Base-by-base conservation (phyloP, 768 basidiomycete genomes). In the Phanerodontia chrysosporium region DNA sequence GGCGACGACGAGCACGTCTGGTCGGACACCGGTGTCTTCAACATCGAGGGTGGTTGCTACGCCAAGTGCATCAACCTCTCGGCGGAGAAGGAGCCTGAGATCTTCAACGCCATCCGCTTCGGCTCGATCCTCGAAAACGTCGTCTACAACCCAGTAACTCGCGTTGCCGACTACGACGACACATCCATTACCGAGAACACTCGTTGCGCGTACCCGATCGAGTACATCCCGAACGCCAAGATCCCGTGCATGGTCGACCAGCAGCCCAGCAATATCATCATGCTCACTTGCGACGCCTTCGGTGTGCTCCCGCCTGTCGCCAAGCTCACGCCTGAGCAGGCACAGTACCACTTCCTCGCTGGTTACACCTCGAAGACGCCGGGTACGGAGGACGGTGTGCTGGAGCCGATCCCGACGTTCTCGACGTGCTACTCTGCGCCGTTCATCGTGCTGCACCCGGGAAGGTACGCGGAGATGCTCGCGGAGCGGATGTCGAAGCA, bases 1-100 rank as follows among this genome's bases (percentile, higher is more conserved):
- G 97, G 97, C 66, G 97, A 99, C 72, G 97, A 99, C 72, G 97
- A 98, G 76, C 97, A 99, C 72, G 97, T 99, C 69, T 99, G 97
- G 97, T 94, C 93, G 16, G 97, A 99, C 75, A 88, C 81, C 18
- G 97, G 97, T 69, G 96, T 99, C 61, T 99, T 99, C 86, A 98
- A 98, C 82, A 99, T 99, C 69, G 97, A 99, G 70, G 97, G 97
- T 63, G 97, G 97, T 51, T 99, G 97, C 76, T 99, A 98, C 72
- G 97, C 97, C 74, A 98, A 99, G 78, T 89, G 86, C 74, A 90
- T 98, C 79, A 97, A 97, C 80, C 86, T 99, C 60, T 94, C 94
- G 44, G 85, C 86, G 24, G 92, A 97, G 76, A 98, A 98, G 80
- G 97, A 99, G 70, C 97, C 97, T 55, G 97, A 98, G 73, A 99